A percentile compares a stretch with the other conserved stretches of the same genome.
These are phyloP conservation scores for Artemisia argyi DNA, from an alignment of 129 eudicot genomes.

Conservation along the genomic window DNA sequence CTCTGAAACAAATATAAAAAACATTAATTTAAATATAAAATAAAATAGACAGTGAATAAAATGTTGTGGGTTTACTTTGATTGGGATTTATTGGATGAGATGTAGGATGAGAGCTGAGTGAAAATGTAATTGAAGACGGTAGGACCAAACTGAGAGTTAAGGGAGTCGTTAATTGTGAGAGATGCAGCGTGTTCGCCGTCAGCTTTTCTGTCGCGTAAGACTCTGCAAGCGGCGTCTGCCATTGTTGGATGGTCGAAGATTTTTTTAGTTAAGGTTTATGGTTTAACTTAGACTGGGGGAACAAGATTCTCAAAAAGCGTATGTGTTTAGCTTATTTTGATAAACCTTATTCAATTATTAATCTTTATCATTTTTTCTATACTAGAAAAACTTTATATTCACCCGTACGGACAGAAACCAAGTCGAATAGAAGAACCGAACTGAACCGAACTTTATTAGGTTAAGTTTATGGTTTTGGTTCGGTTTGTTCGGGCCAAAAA, in stretches of 20 bases:
- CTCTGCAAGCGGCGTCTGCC: slow-evolving; percentile 87
- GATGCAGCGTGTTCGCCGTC: slow-evolving; percentile 97
- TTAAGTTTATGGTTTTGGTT: too few relatives aligned
- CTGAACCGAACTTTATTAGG: too few relatives aligned
- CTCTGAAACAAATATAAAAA: slow-evolving; percentile 46
- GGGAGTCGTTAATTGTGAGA: slow-evolving; percentile 72
- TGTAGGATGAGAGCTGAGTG: slow-evolving; percentile 63
- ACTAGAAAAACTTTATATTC: too few relatives aligned
- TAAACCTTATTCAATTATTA: too few relatives aligned
- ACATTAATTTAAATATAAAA: neutral
- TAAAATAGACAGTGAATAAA: neutral
- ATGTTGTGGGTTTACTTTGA: slow-evolving; percentile 38
- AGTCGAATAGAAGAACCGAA: too few relatives aligned
- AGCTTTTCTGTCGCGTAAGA: slow-evolving; percentile 78
- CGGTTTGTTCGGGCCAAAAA: too few relatives aligned
- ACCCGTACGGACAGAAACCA: too few relatives aligned
- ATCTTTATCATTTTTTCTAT: too few relatives aligned
- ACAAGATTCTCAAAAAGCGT: too few relatives aligned
- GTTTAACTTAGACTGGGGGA: too few relatives aligned
- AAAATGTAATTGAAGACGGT: slow-evolving; percentile 74
- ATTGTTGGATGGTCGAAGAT: slow-evolving; percentile 23
- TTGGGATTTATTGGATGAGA: slow-evolving; percentile 68
- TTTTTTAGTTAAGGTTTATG: neutral
- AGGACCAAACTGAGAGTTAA: slow-evolving; percentile 54
- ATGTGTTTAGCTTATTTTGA: too few relatives aligned